Percentiles rank a stretch among this genome's conserved stretches.
Conservation (phyloP, 2,329 filamentous ascomycete species). For the Bretziella fagacearum region DNA sequence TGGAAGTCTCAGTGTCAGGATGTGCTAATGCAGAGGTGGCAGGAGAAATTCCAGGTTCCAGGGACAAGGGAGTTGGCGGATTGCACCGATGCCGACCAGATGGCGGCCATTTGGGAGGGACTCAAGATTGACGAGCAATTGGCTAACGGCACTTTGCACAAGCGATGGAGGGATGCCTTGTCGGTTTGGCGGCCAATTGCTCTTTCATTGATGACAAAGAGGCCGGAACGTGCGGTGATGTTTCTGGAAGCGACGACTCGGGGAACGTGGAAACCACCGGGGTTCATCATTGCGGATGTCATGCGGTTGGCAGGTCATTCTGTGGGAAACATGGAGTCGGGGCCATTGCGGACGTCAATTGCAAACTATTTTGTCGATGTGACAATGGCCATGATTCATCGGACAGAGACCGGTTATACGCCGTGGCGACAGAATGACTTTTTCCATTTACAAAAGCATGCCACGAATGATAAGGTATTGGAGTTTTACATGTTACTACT, state of each 20-base stretch:
- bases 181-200: slow-evolving; percentile 6
- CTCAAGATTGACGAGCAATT: slow-evolving; percentile 16
- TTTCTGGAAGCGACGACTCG: slow-evolving; percentile 14
- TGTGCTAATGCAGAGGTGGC: slow-evolving; percentile 1
- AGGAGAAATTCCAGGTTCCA: background rate
- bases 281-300: slow-evolving; percentile 11
- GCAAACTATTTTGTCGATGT: slow-evolving; percentile 20
- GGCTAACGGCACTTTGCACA: background rate
- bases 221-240: slow-evolving; percentile 9
- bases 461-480: slow-evolving; percentile 20
- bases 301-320: slow-evolving; percentile 3
- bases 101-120: slow-evolving; percentile 22
- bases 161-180: background rate
- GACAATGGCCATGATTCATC: slow-evolving; percentile 6
- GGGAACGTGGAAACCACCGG: slow-evolving; percentile 6
- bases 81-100: slow-evolving; percentile 17
- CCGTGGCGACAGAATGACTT: slow-evolving; percentile 23
- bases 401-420: slow-evolving; percentile 16
- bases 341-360: background rate
- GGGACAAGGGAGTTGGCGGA: background rate
- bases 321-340: background rate
- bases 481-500: slow-evolving; percentile 24
- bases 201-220: slow-evolving; percentile 4
- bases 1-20: slow-evolving; percentile 15
- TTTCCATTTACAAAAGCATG: slow-evolving; percentile 6